Base-by-base conservation (phyloP, 2,329 filamentous ascomycete genomes). In the Plenodomus lindquistii region DNA sequence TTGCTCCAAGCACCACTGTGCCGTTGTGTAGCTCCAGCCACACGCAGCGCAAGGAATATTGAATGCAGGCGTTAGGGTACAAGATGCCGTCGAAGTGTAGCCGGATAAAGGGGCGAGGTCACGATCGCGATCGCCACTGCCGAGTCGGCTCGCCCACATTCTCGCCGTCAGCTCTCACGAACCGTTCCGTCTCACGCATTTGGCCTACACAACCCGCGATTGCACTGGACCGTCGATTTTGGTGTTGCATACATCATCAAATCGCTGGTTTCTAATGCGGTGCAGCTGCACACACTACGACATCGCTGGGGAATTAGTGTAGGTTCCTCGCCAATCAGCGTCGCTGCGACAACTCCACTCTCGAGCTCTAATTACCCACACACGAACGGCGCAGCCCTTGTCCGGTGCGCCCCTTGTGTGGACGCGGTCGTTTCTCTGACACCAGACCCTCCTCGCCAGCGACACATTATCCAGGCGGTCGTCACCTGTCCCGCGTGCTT, bases 21-120 rank as follows among this genome's bases (percentile, higher is more conserved):
- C 29, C 44, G 19, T 57, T 52, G 60, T 66, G 58, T 46, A 43
- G 63, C 64, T 46, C 65, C 60, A 65, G 63, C 66, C 62, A 66
- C 62, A 57, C 51, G 51, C 50, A 54, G 49, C 44, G 50, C 41
- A 46, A 57, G 49, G 27, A 47, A 53, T 50, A 31, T 31, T 15
- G 27, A 31, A 13, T 31, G 27, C 27, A 31, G n/a, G n/a, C n/a
- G n/a, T n/a, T n/a, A n/a, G 58, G 57, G 51, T 45, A 56, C 52
- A 52, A 52, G 52, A 46, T 38, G 18, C 52, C 42, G 55, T 31
- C 27, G 27, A 31, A 31, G 27, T 31, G 27, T 31, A 31, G 27
- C 27, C 27, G 49, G 54, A 49, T 37, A 43, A 48, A 52, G 42
- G 45, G 42, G 27, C 6, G 27, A 43, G 20, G 34, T 18, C n/a